Evolutionary conservation across 2,329 filamentous ascomycete species (phyloP).

Genomic region (Epichloe festucae): DNA sequence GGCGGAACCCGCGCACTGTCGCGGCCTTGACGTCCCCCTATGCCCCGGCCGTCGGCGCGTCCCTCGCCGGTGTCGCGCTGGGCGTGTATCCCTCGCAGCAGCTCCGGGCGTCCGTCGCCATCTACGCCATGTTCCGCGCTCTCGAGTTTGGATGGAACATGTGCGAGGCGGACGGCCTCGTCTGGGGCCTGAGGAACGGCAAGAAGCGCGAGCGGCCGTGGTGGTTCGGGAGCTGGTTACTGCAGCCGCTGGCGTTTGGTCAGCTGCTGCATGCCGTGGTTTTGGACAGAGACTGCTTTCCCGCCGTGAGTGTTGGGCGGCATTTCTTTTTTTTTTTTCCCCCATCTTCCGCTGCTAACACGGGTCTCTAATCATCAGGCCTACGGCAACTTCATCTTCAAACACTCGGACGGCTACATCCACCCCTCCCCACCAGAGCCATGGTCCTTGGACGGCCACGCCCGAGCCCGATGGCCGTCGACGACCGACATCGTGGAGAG

Average conservation of each 20-base stretch:
- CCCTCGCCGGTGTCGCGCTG: conserved; percentile 70
- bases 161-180: conserved; percentile 58
- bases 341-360: too few relatives aligned
- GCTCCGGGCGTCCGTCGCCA: conserved; percentile 65
- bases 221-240: conserved; percentile 77
- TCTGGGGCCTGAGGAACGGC: conserved; percentile 46
- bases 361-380: background rate
- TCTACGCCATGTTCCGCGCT: conserved; percentile 69
- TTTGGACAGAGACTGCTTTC: conserved; percentile 65
- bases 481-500: conserved; percentile 67
- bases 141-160: conserved; percentile 81
- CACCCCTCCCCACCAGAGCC: conserved; percentile 55
- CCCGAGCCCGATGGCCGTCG: conserved; percentile 60
- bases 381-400: conserved; percentile 43
- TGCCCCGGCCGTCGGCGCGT: conserved; percentile 82
- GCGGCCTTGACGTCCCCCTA: conserved; percentile 66
- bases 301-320: conserved; percentile 31
- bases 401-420: conserved; percentile 66
- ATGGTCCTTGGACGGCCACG: conserved; percentile 40
- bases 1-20: conserved; percentile 67
- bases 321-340: background rate
- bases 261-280: conserved; percentile 66
- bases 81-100: conserved; percentile 55
- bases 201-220: conserved; percentile 47
- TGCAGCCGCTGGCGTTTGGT: conserved; percentile 64